phyloP scores from a whole-genome alignment of 805 yeast genomes.

The Candida incommunis region DNA sequence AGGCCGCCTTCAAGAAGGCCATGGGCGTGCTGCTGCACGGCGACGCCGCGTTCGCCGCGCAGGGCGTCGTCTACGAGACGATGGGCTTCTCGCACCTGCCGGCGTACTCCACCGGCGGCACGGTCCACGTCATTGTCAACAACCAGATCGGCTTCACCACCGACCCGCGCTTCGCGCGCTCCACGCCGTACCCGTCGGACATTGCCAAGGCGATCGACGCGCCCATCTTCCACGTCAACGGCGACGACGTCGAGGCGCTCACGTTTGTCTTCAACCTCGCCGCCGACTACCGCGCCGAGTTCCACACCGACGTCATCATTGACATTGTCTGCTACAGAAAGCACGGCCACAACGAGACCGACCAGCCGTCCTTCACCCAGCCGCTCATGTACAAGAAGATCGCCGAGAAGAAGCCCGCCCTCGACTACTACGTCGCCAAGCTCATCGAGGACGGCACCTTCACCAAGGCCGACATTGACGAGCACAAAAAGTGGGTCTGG shows the following conservation, averaged over 20 bases:
- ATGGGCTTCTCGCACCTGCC: constrained; percentile 89
- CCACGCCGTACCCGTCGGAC: constrained; percentile 96
- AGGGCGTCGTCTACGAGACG: constrained; percentile 98
- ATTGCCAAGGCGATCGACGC: constrained; percentile 93
- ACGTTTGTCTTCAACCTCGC: constrained; percentile 89
- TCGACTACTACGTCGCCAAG: constrained; percentile 72
- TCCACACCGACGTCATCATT: constrained; percentile 91
- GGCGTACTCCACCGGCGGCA: constrained; percentile 97
- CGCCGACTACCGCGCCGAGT: constrained; percentile 95
- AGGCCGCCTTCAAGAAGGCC: constrained; percentile 67
- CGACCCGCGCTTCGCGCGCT: constrained; percentile 93
- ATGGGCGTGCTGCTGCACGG: constrained; percentile 91
- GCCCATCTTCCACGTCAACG: constrained; percentile 98
- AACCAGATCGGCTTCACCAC: constrained; percentile 99
- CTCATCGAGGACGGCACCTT: constrained; percentile 78
- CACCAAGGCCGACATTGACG: constrained; percentile 78
- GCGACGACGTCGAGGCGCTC: constrained; percentile 92
- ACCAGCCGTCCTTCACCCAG: constrained; percentile 97
- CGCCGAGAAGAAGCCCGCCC: constrained; percentile 76
- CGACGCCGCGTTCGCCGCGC: constrained; percentile 98
- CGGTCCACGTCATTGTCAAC: constrained; percentile 88
- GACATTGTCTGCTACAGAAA: constrained; percentile 98
- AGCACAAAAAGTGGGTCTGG: constrained; percentile 99
- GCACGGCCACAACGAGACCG: constrained; percentile 98
- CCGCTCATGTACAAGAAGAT: constrained; percentile 93